Conservation (phyloP, 2,329 filamentous ascomycete species). For the Capronia epimyces region DNA sequence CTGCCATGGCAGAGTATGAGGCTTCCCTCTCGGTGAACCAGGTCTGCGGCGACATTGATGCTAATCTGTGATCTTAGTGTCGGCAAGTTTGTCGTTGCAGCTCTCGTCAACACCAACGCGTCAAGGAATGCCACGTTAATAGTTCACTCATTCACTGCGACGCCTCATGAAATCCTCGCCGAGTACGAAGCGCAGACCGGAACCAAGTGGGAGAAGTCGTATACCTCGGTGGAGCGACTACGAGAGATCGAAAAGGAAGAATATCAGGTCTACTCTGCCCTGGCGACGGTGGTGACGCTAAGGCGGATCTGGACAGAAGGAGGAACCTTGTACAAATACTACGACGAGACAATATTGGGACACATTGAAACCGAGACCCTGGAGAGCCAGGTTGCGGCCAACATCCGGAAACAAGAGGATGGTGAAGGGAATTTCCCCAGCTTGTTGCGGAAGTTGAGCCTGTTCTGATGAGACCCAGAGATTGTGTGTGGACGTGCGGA, state of each 20-base stretch:
- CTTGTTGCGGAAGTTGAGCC: slow-evolving; percentile 26
- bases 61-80: slow-evolving; percentile 45
- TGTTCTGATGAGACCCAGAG: slow-evolving; percentile 5
- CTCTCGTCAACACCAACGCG: slow-evolving; percentile 53
- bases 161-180: slow-evolving; percentile 56
- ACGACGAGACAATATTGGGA: slow-evolving; percentile 59
- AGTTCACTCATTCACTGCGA: slow-evolving; percentile 67
- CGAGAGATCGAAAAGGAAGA: slow-evolving; percentile 53
- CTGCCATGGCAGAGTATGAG: slow-evolving; percentile 62
- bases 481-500: background rate
- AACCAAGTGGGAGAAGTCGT: slow-evolving; percentile 49
- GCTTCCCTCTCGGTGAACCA: background rate
- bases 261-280: slow-evolving; percentile 51
- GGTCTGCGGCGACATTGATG: background rate
- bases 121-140: slow-evolving; percentile 55
- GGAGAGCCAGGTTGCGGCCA: slow-evolving; percentile 33
- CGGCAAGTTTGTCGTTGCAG: slow-evolving; percentile 59
- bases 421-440: slow-evolving; percentile 26
- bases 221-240: slow-evolving; percentile 52
- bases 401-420: slow-evolving; percentile 27
- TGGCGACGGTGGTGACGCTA: slow-evolving; percentile 55
- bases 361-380: slow-evolving; percentile 52
- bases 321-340: slow-evolving; percentile 63
- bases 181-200: slow-evolving; percentile 65
- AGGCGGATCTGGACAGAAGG: slow-evolving; percentile 68